Evolutionary conservation across 306 rosid genomes (phyloP).

Genomic region (Cicer chorassanicum): DNA sequence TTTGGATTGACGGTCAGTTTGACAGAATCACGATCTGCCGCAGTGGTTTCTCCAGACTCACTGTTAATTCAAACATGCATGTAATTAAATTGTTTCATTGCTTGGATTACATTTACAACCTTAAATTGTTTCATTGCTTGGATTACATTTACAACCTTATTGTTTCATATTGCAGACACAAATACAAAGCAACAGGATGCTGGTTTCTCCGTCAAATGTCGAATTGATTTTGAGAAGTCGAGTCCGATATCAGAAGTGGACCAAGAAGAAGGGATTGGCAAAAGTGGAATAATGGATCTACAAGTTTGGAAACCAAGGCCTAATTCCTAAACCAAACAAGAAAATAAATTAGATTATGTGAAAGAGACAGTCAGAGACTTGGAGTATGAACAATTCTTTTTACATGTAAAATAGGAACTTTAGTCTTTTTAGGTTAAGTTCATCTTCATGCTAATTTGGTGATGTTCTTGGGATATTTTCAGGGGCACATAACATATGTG

Average conservation of each 20-base stretch:
- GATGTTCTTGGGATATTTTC: constrained; percentile 14
- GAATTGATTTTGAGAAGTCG: constrained; percentile 44
- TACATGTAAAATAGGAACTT: constrained; percentile 3
- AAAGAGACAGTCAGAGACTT: neutral
- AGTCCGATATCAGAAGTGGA: constrained; percentile 58
- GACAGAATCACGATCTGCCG: neutral
- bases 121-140: constrained; percentile 18
- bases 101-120: constrained; percentile 1
- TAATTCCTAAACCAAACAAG: neutral
- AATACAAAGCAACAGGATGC: constrained; percentile 29
- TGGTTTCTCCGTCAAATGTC: constrained; percentile 35
- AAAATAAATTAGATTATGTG: neutral
- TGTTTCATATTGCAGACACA: constrained; percentile 48
- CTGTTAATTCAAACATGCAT: neutral
- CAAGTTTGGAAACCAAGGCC: constrained; percentile 16
- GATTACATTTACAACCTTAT: neutral
- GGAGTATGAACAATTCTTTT: constrained; percentile 2
- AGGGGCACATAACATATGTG: neutral
- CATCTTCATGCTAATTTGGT: neutral
- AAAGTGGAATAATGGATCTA: constrained; percentile 32
- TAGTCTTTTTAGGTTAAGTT: constrained; percentile 24
- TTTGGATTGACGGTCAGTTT: neutral
- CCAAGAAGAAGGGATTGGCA: constrained; percentile 52
- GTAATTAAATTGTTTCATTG: neutral
- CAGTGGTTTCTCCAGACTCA: neutral